A percentile compares a stretch with the other conserved stretches of the same genome.
These are phyloP conservation scores for Lactuca sativa DNA, from an alignment of 129 eudicot species.

Conservation along the genomic window DNA sequence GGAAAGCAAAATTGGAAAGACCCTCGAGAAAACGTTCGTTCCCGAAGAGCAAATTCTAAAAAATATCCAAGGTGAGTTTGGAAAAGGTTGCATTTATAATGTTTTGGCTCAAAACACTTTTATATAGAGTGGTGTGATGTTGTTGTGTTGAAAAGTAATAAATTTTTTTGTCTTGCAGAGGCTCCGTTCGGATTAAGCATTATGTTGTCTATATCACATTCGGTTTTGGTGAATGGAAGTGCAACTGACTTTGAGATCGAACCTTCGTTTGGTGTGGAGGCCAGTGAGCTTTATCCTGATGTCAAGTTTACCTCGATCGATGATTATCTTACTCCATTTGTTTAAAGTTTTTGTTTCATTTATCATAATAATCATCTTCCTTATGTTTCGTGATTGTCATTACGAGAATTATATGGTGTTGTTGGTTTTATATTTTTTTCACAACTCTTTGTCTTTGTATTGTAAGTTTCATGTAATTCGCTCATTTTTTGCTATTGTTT, in stretches of 20 bases:
- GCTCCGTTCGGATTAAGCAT: slow-evolving; percentile 41
- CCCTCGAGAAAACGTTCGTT: slow-evolving; percentile 47
- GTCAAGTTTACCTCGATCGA: slow-evolving; percentile 65
- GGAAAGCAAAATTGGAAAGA: slow-evolving; percentile 76
- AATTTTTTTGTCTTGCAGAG: slow-evolving; percentile 37
- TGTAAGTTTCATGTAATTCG: not conserved
- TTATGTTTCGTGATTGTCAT: not conserved
- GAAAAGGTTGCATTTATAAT: not conserved
- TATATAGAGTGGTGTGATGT: not conserved
- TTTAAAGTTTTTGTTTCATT: slow-evolving; percentile 16
- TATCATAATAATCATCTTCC: not conserved
- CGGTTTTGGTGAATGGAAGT: slow-evolving; percentile 57
- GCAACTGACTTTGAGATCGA: slow-evolving; percentile 56
- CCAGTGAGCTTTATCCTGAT: slow-evolving; percentile 70
- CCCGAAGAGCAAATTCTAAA: slow-evolving; percentile 62
- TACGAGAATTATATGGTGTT: not conserved
- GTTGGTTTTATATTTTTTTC: not conserved
- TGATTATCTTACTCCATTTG: slow-evolving; percentile 51
- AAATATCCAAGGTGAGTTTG: slow-evolving; percentile 51
- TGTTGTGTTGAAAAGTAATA: not conserved
- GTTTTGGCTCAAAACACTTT: not conserved
- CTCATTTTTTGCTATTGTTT: not conserved
- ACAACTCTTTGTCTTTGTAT: not conserved
- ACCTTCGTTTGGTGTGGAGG: slow-evolving; percentile 65
- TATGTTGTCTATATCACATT: slow-evolving; percentile 46